Conservation (phyloP, 2,329 filamentous ascomycete species). For the Fusarium stilboides region DNA sequence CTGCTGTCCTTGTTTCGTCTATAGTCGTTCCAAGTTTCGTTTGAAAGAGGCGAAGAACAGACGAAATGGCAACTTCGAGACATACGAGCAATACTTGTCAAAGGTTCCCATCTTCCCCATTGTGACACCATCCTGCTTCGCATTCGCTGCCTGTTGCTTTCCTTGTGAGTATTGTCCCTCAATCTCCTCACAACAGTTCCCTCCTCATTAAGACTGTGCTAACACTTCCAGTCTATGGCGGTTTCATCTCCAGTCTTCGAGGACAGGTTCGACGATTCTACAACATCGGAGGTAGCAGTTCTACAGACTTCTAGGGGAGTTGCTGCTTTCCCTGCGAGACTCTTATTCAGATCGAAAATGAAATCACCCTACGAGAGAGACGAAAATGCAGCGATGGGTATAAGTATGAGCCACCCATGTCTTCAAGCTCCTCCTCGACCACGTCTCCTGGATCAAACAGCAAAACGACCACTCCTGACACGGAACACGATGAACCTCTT, state of each 20-base stretch:
- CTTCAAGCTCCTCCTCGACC: conserved; percentile 8
- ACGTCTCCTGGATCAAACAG: conserved; percentile 16
- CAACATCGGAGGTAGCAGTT: conserved; percentile 49
- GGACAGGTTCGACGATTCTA: conserved; percentile 53
- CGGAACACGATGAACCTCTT: conserved; percentile 17
- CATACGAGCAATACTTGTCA: conserved; percentile 4
- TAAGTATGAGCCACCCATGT: conserved; percentile 45
- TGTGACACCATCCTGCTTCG: conserved; percentile 10
- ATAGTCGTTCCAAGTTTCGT: conserved; percentile 18
- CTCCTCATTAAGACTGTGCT: not conserved
- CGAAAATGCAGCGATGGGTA: conserved; percentile 40
- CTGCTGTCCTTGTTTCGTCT: conserved; percentile 26
- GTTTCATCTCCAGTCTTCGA: conserved; percentile 51
- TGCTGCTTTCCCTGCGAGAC: conserved; percentile 51
- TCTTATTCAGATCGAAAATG: conserved; percentile 52
- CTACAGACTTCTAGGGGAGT: conserved; percentile 45
- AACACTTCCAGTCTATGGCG: conserved; percentile 51
- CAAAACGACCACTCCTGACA: conserved; percentile 4
- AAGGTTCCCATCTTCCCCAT: conserved; percentile 1
- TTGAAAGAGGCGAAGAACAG: not conserved
- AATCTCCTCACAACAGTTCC: not conserved
- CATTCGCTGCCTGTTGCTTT: conserved; percentile 41
- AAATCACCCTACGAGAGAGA: conserved; percentile 53
- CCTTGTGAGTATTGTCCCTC: conserved; percentile 46
- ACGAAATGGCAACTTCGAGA: conserved; percentile 10